A percentile compares a stretch with the other conserved stretches of the same genome.
Conservation (phyloP, 108 stramenopile species). For the Conticribra guillardii region DNA sequence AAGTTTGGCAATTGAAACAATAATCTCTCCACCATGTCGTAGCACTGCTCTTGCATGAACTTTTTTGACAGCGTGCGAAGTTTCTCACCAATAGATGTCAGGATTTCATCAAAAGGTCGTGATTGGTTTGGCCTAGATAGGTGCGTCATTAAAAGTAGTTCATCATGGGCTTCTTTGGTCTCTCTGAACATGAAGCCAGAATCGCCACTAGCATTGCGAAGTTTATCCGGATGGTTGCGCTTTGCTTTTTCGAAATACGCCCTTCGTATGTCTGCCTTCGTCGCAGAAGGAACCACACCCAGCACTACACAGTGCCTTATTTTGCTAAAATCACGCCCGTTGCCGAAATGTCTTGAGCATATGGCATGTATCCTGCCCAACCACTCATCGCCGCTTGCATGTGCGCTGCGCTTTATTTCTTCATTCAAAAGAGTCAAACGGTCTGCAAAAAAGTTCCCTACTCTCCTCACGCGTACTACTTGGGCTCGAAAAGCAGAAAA, state of each 20-base stretch:
- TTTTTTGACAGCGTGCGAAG: conserved; percentile 25
- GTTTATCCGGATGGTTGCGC: conserved; percentile 50
- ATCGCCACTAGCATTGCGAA: conserved; percentile 1
- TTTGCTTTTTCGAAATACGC: conserved; percentile 46
- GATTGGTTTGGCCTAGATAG: conserved; percentile 1
- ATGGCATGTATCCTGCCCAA: conserved; percentile 35
- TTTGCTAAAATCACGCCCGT: conserved; percentile 50
- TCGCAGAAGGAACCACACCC: conserved; percentile 53
- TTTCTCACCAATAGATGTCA: conserved; percentile 25
- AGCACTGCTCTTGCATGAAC: conserved; percentile 53
- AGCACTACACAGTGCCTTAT: conserved; percentile 53
- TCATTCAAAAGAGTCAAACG: conserved; percentile 45
- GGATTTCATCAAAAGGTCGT: conserved; percentile 51
- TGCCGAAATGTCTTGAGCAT: conserved; percentile 46
- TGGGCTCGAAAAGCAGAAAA: conserved; percentile 29
- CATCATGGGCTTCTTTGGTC: conserved; percentile 54
- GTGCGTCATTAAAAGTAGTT: conserved; percentile 18
- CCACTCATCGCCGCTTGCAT: conserved; percentile 28
- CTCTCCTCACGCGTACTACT: conserved; percentile 23
- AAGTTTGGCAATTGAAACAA: conserved; percentile 45
- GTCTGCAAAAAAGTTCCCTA: conserved; percentile 58
- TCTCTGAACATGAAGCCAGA: conserved; percentile 26
- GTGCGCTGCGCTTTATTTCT: conserved; percentile 15
- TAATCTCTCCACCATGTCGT: conserved; percentile 46
- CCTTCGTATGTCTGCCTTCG: conserved; percentile 44